A percentile compares a stretch with the other conserved stretches of the same genome.
Conservation (phyloP, 2,329 filamentous ascomycete genomes). For the Emergomyces orientalis region DNA sequence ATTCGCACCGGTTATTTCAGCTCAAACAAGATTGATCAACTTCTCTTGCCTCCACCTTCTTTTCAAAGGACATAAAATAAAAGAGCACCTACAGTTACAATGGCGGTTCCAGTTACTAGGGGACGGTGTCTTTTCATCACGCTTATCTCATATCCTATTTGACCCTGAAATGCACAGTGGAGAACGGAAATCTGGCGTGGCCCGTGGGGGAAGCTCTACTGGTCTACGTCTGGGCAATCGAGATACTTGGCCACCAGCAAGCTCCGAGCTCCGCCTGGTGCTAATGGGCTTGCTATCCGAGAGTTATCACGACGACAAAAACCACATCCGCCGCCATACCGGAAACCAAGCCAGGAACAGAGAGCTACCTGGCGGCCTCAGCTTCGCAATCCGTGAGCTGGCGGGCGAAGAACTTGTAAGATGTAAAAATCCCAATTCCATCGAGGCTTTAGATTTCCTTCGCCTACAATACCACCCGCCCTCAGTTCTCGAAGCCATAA, state of each 20-base stretch:
- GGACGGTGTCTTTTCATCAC: constrained; percentile 72
- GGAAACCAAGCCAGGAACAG: constrained; percentile 20
- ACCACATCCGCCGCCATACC: constrained; percentile 12
- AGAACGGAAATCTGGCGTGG: constrained; percentile 60
- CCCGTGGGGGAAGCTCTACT: constrained; percentile 61
- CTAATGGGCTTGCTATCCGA: constrained; percentile 79
- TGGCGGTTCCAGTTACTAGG: constrained; percentile 74
- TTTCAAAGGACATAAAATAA: constrained; percentile 63
- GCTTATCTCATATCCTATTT: constrained; percentile 74
- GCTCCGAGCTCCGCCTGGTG: constrained; percentile 81
- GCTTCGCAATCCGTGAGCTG: constrained; percentile 78
- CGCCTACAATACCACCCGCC: constrained; percentile 76
- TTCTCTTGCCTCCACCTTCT: constrained; percentile 66
- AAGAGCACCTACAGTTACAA: constrained; percentile 64
- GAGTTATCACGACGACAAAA: constrained; percentile 44
- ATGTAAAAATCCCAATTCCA: constrained; percentile 70
- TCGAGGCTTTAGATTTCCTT: constrained; percentile 89
- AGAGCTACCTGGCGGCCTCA: constrained; percentile 58
- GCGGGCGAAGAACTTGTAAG: constrained; percentile 67
- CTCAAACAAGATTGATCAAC: constrained; percentile 69
- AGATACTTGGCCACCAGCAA: constrained; percentile 84
- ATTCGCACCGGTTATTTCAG: constrained; percentile 61
- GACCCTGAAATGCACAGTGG: constrained; percentile 71
- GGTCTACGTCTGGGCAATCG: constrained; percentile 74
- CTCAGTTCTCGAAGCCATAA: constrained; percentile 58